Evolutionary conservation across 768 basidiomycete genomes (phyloP).

Genomic region (Nevesoporus exiguus): DNA sequence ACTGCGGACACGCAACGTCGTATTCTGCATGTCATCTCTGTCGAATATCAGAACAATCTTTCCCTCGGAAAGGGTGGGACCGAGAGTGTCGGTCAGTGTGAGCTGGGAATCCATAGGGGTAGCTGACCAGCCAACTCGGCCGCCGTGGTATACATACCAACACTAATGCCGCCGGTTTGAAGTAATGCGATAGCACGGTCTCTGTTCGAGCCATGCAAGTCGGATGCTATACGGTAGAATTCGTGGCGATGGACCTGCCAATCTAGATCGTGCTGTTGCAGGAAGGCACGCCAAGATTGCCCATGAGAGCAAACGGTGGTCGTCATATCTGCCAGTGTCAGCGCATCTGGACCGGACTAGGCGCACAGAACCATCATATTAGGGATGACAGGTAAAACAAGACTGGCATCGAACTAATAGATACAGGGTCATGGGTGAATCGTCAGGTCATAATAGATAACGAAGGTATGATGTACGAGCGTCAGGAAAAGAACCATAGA

Average conservation of each 20-base stretch:
- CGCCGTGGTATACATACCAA: no score
- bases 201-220: no score
- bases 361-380: not conserved
- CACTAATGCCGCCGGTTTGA: no score
- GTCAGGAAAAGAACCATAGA: not conserved
- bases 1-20: constrained; percentile 2
- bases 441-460: not conserved
- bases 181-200: no score
- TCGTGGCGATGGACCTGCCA: no score
- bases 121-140: not conserved
- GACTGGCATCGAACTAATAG: not conserved
- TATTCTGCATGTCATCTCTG: constrained; percentile 13
- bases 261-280: no score
- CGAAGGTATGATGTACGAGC: not conserved
- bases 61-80: not conserved
- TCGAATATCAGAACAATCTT: constrained; percentile 8
- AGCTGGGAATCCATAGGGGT: constrained; percentile 16
- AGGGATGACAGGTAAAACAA: not conserved
- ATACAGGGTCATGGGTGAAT: constrained; percentile 14
- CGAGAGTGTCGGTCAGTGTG: constrained; percentile 9
- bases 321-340: no score
- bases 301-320: no score
- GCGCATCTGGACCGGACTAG: not conserved
- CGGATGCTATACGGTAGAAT: no score
- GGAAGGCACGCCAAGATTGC: no score